Base-by-base conservation (phyloP, 2,329 filamentous ascomycete species). In the Fusarium sp. region DNA sequence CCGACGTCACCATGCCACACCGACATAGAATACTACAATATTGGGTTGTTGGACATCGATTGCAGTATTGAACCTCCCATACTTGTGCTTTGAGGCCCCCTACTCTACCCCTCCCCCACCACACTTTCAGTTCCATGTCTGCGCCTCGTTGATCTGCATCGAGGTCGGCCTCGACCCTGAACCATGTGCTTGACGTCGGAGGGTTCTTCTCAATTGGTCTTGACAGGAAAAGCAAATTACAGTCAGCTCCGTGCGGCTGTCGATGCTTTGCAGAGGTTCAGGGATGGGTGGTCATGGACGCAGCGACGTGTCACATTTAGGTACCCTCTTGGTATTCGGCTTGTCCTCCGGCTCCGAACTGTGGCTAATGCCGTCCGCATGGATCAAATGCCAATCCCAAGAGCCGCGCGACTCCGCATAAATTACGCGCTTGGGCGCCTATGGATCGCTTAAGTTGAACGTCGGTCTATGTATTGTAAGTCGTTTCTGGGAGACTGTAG, bases 141-240 rank as follows among this genome's bases (percentile, higher is more conserved):
- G 8, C 4, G 36, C 8, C 18, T 55, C 6, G 27, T 34, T 9
- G 33, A 51, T 58, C 10, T 38, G 10, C 29, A 18, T 14, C 31
- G 4, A 44, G 29, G 20, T 14, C 7, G 33, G 20, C 9, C 18
- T 62, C 44, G 14, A 10, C 20, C 57, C 40, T 29, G 27, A 5
- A 3, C 14, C 51, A 62, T 34, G 38, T n/a, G 31, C 58, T 50
- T 18, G n/a, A 31, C 18, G 27, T 20, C 16, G 27, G 27, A 29
- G 9, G n/a, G 6, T 23, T 66, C 9, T 57, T 36, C 31, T 53
- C 44, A 4, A 25, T 49, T 34, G 38, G 62, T 25, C 49, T 13
- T 58, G 62, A 25, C 20, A 33, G 20, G 11, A 69, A 66, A 69
- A 67, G 66, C 57, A 69, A 69, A 33, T 40, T 18, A 34, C 36